Evolutionary conservation across 768 basidiomycete species (phyloP), one percentile per base, ranked within the genome.

Genomic region (Naganishia vaughanmartiniae): DNA sequence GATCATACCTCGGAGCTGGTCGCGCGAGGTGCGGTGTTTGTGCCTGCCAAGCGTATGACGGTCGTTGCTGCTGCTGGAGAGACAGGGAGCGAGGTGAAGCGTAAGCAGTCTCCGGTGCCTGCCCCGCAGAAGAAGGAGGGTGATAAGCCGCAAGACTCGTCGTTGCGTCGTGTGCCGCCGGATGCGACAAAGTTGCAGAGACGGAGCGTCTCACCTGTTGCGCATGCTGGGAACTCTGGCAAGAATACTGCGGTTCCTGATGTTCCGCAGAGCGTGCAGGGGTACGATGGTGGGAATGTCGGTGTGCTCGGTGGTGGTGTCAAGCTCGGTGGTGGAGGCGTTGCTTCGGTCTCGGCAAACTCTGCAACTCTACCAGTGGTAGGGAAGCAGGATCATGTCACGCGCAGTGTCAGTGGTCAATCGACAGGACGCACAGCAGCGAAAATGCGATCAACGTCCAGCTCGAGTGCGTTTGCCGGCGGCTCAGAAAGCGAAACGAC

Each of bases 251-350:
- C 69, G 17, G 51, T 53, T 30, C 48, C 30, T 4, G 68, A 56
- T 9, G 56, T 69, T 46, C 42, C 60, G 60, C 60, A 63, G 36
- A 63, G 58, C 30, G 79, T 81, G 24, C 80, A 80, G 19, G 78
- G 79, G 0, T 82, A 82, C 72, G 81, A 82, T 66, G 79, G 79
- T 26, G 81, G 80, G 17, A 82, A 82, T 65, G 81, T 82, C 30
- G 81, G 78, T 26, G 80, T 80, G 51, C 73, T 82, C 9, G 81
- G 81, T n/a, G 81, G 81, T 19, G 81, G 81, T 24, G 81, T 82
- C 67, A 81, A 81, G 68, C 75, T 82, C 12, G 81, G 81, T 36
- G 81, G 81, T 4, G 72, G 72, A 10, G 72, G 69, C 17, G 70
- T 57, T 5, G 39, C 68, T 34, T n/a, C n/a, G n/a, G 15, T 57